Conservation (phyloP, 768 basidiomycete species). For the Lentinus brumalis region DNA sequence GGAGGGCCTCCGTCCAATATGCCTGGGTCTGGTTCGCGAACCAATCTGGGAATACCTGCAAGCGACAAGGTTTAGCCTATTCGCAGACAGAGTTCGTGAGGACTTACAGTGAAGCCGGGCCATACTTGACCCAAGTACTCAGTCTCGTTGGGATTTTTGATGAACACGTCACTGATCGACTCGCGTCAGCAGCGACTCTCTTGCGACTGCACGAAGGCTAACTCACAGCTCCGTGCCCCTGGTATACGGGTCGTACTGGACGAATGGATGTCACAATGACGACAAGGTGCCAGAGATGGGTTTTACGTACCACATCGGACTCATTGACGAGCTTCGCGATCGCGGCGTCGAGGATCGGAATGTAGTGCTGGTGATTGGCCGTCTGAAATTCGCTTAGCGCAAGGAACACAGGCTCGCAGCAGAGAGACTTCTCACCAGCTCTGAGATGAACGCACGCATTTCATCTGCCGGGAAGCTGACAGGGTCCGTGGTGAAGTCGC, state of each 20-base stretch:
- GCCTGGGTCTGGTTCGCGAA: slow-evolving; percentile 51
- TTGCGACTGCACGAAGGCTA: not conserved
- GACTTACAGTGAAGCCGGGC: slow-evolving; percentile 71
- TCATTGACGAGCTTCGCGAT: slow-evolving; percentile 57
- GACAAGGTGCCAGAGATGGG: too few species aligned
- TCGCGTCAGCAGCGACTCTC: not conserved
- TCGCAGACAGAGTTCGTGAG: too few species aligned
- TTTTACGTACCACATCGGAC: slow-evolving; percentile 63
- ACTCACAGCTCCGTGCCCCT: slow-evolving; percentile 59
- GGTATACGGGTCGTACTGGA: slow-evolving; percentile 67
- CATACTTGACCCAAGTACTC: slow-evolving; percentile 77
- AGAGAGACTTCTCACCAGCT: slow-evolving; percentile 49
- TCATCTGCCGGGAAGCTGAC: slow-evolving; percentile 59
- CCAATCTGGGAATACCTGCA: slow-evolving; percentile 65
- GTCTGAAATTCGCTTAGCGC: slow-evolving; percentile 28
- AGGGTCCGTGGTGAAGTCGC: slow-evolving; percentile 73
- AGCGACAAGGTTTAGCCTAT: slow-evolving; percentile 16
- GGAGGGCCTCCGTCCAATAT: slow-evolving; percentile 65
- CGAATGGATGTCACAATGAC: not conserved
- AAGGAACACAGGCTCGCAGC: not conserved
- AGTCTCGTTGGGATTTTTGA: slow-evolving; percentile 74
- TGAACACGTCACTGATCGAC: slow-evolving; percentile 57
- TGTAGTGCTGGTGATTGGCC: slow-evolving; percentile 55
- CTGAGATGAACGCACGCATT: slow-evolving; percentile 52
- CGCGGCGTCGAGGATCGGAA: slow-evolving; percentile 72